A percentile compares a stretch with the other conserved stretches of the same genome.
Conservation (phyloP, 495 filamentous ascomycete genomes). For the Neurospora intermedia region DNA sequence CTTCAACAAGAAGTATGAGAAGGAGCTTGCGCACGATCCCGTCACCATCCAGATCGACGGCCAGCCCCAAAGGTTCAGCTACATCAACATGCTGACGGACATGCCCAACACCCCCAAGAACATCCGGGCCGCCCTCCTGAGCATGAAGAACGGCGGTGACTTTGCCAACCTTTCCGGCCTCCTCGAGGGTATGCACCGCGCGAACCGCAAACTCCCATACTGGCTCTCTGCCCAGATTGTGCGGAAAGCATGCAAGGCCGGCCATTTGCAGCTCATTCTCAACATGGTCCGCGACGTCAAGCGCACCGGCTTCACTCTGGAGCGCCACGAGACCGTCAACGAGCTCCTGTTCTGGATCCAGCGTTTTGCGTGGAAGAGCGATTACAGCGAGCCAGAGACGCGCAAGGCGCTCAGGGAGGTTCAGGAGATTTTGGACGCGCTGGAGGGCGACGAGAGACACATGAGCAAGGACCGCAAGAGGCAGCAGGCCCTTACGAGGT, state of each 20-base stretch:
- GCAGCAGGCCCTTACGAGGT: background rate
- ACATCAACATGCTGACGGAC: constrained; percentile 28
- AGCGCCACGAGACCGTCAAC: constrained; percentile 27
- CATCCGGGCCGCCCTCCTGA: constrained; percentile 29
- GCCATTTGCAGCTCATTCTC: constrained; percentile 38
- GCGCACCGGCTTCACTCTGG: constrained; percentile 42
- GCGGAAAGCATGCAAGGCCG: constrained; percentile 27
- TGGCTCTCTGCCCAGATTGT: constrained; percentile 30
- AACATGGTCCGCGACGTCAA: constrained; percentile 38
- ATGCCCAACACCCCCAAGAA: constrained; percentile 22
- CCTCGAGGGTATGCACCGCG: constrained; percentile 43
- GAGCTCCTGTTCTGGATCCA: constrained; percentile 44
- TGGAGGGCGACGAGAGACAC: constrained; percentile 39
- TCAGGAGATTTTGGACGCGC: constrained; percentile 37
- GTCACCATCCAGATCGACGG: constrained; percentile 49
- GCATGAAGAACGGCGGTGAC: constrained; percentile 48
- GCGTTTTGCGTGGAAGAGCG: constrained; percentile 29
- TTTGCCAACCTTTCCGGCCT: constrained; percentile 49
- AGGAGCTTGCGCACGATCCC: constrained; percentile 45
- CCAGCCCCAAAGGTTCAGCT: constrained; percentile 44
- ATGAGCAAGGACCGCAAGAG: constrained; percentile 4
- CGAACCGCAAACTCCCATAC: constrained; percentile 24
- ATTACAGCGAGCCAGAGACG: constrained; percentile 28
- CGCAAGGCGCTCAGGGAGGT: constrained; percentile 32
- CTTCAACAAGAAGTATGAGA: constrained; percentile 38